Percentiles rank a stretch among this genome's conserved stretches.
phyloP scores from a whole-genome alignment of 208 protist species.

The Acanthamoeba sp. region DNA sequence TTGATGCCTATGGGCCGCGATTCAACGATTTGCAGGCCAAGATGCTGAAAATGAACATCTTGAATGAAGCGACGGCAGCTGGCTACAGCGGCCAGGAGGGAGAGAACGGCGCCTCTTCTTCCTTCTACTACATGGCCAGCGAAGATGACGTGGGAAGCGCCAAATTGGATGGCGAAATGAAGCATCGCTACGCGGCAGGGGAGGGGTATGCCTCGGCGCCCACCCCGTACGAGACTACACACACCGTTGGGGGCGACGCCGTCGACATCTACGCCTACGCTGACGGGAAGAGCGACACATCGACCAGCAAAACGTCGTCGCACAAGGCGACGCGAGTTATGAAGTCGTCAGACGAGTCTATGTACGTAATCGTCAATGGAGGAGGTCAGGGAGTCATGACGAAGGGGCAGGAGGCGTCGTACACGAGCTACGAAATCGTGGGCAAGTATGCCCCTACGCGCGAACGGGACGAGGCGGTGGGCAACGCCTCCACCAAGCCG shows the following conservation, averaged over 20 bases:
- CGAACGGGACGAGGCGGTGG: neutral
- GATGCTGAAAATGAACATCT: constrained; percentile 31
- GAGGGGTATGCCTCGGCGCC: neutral
- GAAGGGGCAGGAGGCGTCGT: neutral
- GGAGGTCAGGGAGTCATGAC: too few species aligned
- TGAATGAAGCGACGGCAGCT: neutral
- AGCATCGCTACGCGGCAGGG: neutral
- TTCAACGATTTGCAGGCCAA: constrained; percentile 16
- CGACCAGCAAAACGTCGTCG: too few species aligned
- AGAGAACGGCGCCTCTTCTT: neutral
- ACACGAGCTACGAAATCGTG: neutral
- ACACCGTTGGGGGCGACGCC: neutral
- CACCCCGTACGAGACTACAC: neutral
- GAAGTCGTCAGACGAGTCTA: neutral
- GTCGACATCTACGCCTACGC: constrained; percentile 3
- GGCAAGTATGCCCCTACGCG: neutral
- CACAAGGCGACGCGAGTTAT: neutral
- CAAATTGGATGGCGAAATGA: neutral
- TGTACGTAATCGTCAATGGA: neutral
- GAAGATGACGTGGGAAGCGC: constrained; percentile 5
- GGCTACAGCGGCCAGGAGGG: neutral
- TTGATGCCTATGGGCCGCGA: neutral
- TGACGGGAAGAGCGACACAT: neutral
- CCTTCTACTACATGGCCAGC: constrained; percentile 33
- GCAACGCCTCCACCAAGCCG: neutral